Evolutionary conservation across 495 filamentous ascomycete genomes (phyloP), one percentile per base, ranked within the genome.

Genomic region (Penicilliopsis zonata): DNA sequence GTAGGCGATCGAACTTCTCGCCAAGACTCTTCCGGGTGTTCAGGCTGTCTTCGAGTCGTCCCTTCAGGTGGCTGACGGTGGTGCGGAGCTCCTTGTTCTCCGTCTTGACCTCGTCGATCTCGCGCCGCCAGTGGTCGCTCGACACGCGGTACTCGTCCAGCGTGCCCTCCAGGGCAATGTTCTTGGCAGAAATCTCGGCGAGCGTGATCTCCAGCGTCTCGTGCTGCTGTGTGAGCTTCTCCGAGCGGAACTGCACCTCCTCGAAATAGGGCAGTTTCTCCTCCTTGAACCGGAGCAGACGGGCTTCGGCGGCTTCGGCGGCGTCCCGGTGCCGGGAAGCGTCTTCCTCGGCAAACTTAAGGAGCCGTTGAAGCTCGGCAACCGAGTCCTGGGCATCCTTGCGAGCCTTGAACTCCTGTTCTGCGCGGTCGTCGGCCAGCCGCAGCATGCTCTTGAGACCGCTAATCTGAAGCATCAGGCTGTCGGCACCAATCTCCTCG

Each of bases 21-120:
- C 82, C 74, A 60, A 93, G 79, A 43, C 63, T 70, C 42, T 86
- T 80, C 32, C 85, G 76, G 39, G 80, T 69, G 39, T 75, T 70
- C 49, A 82, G 74, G 50, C 78, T 83, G 54, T 95, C 87, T 55
- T 93, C 78, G 31, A 93, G 73, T 45, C 94, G 83, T 26, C 67
- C 63, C 37, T 70, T 69, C 36, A 88, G 61, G 4, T 70, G 72
- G 38, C 77, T 69, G 42, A 92, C 71, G 16, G 71, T 73, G 38
- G 70, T 77, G 34, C 65, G 69, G 6, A 86, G 52, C 24, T 70
- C 51, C 39, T 67, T 69, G 34, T 75, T 78, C 34, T 76, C 70
- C 22, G 57, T 49, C 44, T 64, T 66, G 57, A 64, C 65, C 32
- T 61, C 53, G 21, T 50, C 50, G 14, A 52, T 57, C 20, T 72